phyloP scores from a whole-genome alignment of 768 basidiomycete species.

The Dentipellis sp. region DNA sequence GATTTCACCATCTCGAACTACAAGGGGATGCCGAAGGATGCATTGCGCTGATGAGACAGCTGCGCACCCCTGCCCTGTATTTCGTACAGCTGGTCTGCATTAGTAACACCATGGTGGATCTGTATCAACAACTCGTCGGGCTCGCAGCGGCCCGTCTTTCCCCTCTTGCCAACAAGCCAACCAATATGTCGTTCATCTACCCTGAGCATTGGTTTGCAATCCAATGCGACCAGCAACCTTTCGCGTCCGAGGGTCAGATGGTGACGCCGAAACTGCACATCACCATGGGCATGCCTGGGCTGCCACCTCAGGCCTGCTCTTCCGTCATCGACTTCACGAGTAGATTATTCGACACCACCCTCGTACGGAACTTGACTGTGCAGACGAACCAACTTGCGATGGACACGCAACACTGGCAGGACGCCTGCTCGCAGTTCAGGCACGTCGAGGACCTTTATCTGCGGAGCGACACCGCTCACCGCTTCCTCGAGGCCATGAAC shows the following conservation, averaged over 20 bases:
- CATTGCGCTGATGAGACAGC: background rate
- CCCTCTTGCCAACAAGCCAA: background rate
- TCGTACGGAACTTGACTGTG: background rate
- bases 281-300: no score
- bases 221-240: background rate
- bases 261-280: no score
- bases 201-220: background rate
- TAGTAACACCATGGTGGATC: background rate
- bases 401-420: background rate
- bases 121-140: background rate
- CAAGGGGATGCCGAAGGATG: background rate
- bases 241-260: no score
- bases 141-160: background rate
- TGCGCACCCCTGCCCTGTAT: background rate
- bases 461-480: background rate
- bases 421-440: background rate
- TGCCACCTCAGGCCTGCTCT: no score
- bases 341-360: background rate
- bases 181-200: background rate
- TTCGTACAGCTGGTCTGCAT: background rate
- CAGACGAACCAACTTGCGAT: background rate
- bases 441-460: background rate
- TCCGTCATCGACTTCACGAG: no score
- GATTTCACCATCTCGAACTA: background rate
- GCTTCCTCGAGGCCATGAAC: background rate